Percentiles rank a stretch among this genome's conserved stretches.
These are phyloP conservation scores for Ascosphaera pollenicola DNA, from an alignment of 2,329 filamentous ascomycete species.

Conservation along the genomic window DNA sequence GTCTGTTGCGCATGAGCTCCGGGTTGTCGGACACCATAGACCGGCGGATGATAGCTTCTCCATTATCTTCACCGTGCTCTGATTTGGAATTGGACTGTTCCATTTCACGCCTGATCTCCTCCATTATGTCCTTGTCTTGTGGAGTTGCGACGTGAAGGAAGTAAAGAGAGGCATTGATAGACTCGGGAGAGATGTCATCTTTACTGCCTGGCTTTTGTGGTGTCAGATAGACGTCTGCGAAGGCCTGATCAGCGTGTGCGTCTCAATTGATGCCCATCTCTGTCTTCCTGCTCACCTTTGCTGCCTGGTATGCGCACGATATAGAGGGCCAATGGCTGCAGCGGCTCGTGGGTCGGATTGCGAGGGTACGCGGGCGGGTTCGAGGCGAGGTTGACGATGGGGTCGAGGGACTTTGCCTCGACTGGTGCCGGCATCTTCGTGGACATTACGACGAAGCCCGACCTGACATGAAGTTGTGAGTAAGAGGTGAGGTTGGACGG, in stretches of 20 bases:
- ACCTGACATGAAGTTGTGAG: too few relatives aligned
- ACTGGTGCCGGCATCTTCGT: conserved; percentile 19
- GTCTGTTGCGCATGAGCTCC: not conserved
- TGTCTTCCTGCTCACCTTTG: conserved; percentile 36
- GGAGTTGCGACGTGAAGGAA: conserved; percentile 62
- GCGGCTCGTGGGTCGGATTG: conserved; percentile 45
- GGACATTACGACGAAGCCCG: too few relatives aligned
- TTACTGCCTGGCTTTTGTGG: conserved; percentile 74
- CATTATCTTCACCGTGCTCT: conserved; percentile 8
- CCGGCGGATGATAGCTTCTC: not conserved
- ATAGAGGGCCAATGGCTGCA: conserved; percentile 62
- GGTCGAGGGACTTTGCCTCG: conserved; percentile 65
- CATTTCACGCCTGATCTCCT: conserved; percentile 17
- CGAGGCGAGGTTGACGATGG: conserved; percentile 57
- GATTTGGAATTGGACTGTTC: not conserved
- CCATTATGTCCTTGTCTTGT: conserved; percentile 27
- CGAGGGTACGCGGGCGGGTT: conserved; percentile 73
- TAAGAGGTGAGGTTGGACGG: conserved; percentile 1
- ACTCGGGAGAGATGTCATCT: conserved; percentile 60
- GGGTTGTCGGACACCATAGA: not conserved
- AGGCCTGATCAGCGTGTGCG: not conserved
- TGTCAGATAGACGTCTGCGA: conserved; percentile 68
- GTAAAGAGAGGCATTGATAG: conserved; percentile 73
- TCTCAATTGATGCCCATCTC: conserved; percentile 3
- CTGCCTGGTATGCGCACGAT: conserved; percentile 85